phyloP scores from a whole-genome alignment of 2,329 filamentous ascomycete genomes.

The Geosmithia putterillii region DNA sequence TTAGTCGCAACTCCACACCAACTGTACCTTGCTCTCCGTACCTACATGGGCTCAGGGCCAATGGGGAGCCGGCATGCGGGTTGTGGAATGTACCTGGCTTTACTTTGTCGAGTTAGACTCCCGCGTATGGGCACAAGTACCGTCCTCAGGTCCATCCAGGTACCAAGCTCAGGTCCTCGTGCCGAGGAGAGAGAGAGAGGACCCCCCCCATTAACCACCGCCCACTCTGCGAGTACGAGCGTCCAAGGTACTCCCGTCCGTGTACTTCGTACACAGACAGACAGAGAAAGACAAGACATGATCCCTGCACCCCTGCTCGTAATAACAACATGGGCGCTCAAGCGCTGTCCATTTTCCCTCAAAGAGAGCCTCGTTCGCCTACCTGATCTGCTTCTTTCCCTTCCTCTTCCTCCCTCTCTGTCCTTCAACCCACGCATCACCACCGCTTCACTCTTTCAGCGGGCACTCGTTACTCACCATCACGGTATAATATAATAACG shows the following conservation, averaged over 20 bases:
- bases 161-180: too few species aligned
- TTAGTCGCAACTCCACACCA: too few species aligned
- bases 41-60: too few species aligned
- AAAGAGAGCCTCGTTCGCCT: slow-evolving; percentile 29
- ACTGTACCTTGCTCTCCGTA: too few species aligned
- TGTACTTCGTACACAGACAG: too few species aligned
- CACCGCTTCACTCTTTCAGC: slow-evolving; percentile 84
- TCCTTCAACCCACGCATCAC: slow-evolving; percentile 26
- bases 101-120: too few species aligned
- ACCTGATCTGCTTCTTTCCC: background rate
- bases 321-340: slow-evolving; percentile 29
- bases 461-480: slow-evolving; percentile 53
- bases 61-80: too few species aligned
- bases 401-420: slow-evolving; percentile 38
- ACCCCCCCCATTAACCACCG: too few species aligned
- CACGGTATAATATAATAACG: slow-evolving; percentile 9
- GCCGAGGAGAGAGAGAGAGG: background rate
- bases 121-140: background rate
- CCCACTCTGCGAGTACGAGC: too few species aligned
- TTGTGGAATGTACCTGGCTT: too few species aligned
- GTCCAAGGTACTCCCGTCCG: too few species aligned
- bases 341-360: slow-evolving; percentile 21
- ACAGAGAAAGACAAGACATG: background rate
- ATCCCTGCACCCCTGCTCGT: slow-evolving; percentile 2
- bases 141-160: background rate